These are phyloP conservation scores for Hypoxylon lenormandii DNA, from an alignment of 495 filamentous ascomycete species.

Conservation along the genomic window DNA sequence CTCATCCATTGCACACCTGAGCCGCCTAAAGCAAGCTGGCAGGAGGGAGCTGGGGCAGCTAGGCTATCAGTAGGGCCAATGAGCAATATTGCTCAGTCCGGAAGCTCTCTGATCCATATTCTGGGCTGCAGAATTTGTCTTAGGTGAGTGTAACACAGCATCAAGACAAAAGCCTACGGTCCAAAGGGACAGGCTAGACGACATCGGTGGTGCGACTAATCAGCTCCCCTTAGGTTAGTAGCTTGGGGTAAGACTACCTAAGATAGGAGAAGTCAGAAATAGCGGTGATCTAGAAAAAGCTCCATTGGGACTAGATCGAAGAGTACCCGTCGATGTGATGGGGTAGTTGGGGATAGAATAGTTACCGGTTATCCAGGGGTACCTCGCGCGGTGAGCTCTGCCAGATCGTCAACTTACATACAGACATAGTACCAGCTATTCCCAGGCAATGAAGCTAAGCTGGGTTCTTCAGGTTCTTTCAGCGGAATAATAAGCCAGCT, in stretches of 20 bases:
- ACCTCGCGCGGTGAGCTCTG: constrained; percentile 6
- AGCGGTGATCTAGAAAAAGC: constrained; percentile 23
- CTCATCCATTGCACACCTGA: constrained; percentile 16
- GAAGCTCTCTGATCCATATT: constrained; percentile 42
- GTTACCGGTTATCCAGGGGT: constrained; percentile 15
- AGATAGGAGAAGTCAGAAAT: constrained; percentile 33
- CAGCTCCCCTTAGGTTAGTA: no score
- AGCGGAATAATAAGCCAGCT: background rate
- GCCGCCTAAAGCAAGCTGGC: constrained; percentile 20
- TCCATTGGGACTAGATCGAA: constrained; percentile 31
- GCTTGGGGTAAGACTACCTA: constrained; percentile 18
- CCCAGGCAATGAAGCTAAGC: constrained; percentile 16
- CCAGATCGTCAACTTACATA: constrained; percentile 9
- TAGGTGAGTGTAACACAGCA: constrained; percentile 41
- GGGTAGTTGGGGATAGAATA: constrained; percentile 33
- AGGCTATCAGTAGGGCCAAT: constrained; percentile 22
- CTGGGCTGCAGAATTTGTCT: constrained; percentile 46
- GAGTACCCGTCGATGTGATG: constrained; percentile 15
- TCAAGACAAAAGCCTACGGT: background rate
- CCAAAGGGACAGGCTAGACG: constrained; percentile 21
- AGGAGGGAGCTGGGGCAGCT: background rate
- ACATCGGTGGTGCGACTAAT: constrained; percentile 28
- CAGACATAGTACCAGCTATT: background rate
- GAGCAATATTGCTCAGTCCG: constrained; percentile 26
- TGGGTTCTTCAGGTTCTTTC: constrained; percentile 1